Percentiles rank a stretch among this genome's conserved stretches.
These are phyloP conservation scores for Dictyostelium discoideum DNA, from an alignment of 78 protist genomes.

Conservation along the genomic window dicty_2.7 NC_007090.3:3107501-3108000, in stretches of 20 bases:
- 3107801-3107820: conserved; percentile 43
- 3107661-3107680: too few species aligned
- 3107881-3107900: conserved; percentile 79
- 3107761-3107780: conserved; percentile 31
- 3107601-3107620: background rate
- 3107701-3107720: background rate
- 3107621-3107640: background rate
- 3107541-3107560: background rate
- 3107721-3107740: conserved; percentile 15
- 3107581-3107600: background rate
- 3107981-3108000: too few species aligned
- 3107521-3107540: background rate
- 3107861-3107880: conserved; percentile 40
- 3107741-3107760: conserved; percentile 52
- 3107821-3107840: conserved; percentile 25
- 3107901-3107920: conserved; percentile 58
- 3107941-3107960: too few species aligned
- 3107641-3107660: background rate
- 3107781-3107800: conserved; percentile 28
- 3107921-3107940: background rate
- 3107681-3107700: background rate
- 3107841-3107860: conserved; percentile 71
- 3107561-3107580: background rate
- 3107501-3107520: background rate
- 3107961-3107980: too few species aligned